Base-by-base conservation (phyloP, 2,329 filamentous ascomycete genomes). In the Phialophora chinensis region DNA sequence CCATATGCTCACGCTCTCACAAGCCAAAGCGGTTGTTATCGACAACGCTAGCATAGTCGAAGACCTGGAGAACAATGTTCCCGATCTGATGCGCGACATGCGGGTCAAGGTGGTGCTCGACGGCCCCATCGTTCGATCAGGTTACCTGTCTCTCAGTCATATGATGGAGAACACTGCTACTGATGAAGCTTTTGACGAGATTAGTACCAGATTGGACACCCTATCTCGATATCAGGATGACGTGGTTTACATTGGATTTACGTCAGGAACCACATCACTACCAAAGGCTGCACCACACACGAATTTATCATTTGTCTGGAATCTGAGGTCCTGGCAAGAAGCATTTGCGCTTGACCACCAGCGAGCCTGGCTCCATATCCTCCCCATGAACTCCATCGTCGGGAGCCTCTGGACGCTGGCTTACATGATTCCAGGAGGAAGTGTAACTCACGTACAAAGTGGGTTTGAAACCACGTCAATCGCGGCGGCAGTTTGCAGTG, bases 341-440 rank as follows among this genome's bases (percentile, higher is more conserved):
- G 55, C 33, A 38, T 60, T 65, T 42, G 12, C 10, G 12, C 47
- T 65, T 8, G 56, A 65, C 14, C 4, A 27, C 10, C 38, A 8
- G 8, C 55, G 62, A 6, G 11, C 25, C 31, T 65, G 62, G 62
- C 62, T 65, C 25, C 62, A 65, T 5, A 59, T 65, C 14, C 42
- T 65, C 17, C 62, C 62, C 12, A 65, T 65, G 62, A 65, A 65
- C 62, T 65, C 62, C 6, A 60, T 65, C 44, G 62, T 65, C 4
- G 62, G 62, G n/a, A 65, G 62, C 35, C 53, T 47, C 4, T 65
- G 62, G 62, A 65, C 62, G 33, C 62, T 65, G 1, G 55, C 62
- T 2, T 65, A 65, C 44, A 35, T 65, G 4, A 47, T 65, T 4
- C 33, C 62, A n/a, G 62, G 62, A 20, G 62, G 62, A 25, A 60